A percentile compares a stretch with the other conserved stretches of the same genome.
phyloP scores from a whole-genome alignment of 257 asterid species.

The Capsicum pubescens region DNA sequence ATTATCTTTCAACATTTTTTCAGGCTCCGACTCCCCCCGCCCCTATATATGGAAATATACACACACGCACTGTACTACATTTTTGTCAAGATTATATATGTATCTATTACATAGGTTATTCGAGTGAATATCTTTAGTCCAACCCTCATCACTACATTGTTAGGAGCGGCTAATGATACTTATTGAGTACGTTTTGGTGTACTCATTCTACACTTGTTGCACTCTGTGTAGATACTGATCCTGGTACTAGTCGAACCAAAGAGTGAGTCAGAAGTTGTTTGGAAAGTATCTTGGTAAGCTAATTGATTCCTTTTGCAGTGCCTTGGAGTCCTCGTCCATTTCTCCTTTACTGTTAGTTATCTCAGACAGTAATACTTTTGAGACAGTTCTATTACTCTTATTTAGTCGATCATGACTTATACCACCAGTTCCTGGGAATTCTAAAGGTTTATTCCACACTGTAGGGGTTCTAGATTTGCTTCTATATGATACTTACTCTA shows the following conservation, averaged over 20 bases:
- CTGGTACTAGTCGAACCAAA: background rate
- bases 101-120: too few relatives aligned
- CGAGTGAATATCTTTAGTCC: background rate
- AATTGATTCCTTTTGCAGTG: background rate
- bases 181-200: background rate
- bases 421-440: too few relatives aligned
- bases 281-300: background rate
- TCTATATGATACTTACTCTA: background rate
- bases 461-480: background rate
- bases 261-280: background rate
- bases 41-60: too few relatives aligned
- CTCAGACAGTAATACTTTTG: too few relatives aligned
- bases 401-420: too few relatives aligned
- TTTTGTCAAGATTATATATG: too few relatives aligned
- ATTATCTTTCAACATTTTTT: too few relatives aligned
- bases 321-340: background rate
- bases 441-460: background rate
- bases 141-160: background rate
- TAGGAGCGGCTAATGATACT: background rate
- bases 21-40: too few relatives aligned
- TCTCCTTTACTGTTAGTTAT: background rate
- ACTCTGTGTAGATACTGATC: too few relatives aligned
- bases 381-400: too few relatives aligned
- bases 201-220: background rate
- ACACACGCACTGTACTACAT: too few relatives aligned